Conservation (phyloP, 495 filamentous ascomycete genomes). For the Neurospora hispaniola region DNA sequence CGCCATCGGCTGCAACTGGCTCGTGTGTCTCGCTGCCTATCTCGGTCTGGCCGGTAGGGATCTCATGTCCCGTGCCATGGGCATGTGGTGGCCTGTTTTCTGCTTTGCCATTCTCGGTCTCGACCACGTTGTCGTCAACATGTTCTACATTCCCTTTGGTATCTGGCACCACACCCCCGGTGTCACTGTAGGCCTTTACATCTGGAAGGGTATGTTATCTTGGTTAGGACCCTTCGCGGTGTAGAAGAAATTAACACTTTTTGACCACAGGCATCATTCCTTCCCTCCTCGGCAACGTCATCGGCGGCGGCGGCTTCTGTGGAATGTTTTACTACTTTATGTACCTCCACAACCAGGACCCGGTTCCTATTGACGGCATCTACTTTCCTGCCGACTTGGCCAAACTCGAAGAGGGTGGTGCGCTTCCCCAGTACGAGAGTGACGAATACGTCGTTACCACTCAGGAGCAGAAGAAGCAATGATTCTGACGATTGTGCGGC, state of each 20-base stretch:
- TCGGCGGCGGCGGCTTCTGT: constrained; percentile 45
- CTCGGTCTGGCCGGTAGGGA: constrained; percentile 47
- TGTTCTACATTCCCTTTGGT: constrained; percentile 51
- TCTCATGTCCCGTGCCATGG: constrained; percentile 44
- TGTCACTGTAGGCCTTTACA: constrained; percentile 44
- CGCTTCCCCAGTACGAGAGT: constrained; percentile 2
- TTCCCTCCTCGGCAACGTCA: constrained; percentile 44
- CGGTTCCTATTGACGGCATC: constrained; percentile 13
- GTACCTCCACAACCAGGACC: constrained; percentile 24
- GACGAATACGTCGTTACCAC: neutral
- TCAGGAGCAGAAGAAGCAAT: neutral
- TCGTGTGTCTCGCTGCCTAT: constrained; percentile 50
- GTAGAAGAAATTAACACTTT: neutral
- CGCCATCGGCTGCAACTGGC: constrained; percentile 55
- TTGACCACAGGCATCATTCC: constrained; percentile 39
- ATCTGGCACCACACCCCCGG: constrained; percentile 43
- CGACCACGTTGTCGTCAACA: constrained; percentile 56
- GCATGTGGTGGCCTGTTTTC: constrained; percentile 56
- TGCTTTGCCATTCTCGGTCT: constrained; percentile 49
- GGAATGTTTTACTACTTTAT: constrained; percentile 43
- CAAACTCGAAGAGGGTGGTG: neutral
- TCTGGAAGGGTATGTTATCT: constrained; percentile 43
- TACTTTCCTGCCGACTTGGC: constrained; percentile 4
- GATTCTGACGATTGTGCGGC: neutral
- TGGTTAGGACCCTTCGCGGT: neutral